Evolutionary conservation across 1,139 yeast species (phyloP).

Genomic region (Kodamaea fungicola): DNA sequence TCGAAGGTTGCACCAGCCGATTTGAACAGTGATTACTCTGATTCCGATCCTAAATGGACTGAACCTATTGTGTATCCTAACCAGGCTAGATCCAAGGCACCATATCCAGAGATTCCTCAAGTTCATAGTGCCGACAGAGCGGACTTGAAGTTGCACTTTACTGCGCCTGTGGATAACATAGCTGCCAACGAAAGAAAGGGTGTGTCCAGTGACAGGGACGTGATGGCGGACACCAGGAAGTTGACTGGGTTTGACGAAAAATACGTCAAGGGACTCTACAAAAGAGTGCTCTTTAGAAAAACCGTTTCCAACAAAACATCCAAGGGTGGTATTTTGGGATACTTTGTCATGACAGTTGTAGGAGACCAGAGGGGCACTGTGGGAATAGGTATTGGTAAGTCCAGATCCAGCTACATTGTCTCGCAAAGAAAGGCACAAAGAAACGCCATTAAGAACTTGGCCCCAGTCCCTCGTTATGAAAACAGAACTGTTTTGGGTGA

Average conservation of each 20-base stretch:
- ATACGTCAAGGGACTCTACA: slow-evolving; percentile 62
- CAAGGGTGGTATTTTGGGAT: slow-evolving; percentile 86
- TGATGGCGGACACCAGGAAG: slow-evolving; percentile 51
- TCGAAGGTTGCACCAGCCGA: slow-evolving; percentile 34
- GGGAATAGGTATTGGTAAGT: slow-evolving; percentile 95
- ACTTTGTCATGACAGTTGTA: slow-evolving; percentile 82
- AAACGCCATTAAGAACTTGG: slow-evolving; percentile 88
- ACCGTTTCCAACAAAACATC: slow-evolving; percentile 90
- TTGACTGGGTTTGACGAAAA: slow-evolving; percentile 72
- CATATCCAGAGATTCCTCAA: slow-evolving; percentile 44
- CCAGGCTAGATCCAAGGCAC: slow-evolving; percentile 37
- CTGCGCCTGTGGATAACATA: slow-evolving; percentile 14
- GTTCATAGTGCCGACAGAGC: slow-evolving; percentile 39
- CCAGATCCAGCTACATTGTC: slow-evolving; percentile 69
- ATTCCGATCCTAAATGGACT: slow-evolving; percentile 42
- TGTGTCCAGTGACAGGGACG: slow-evolving; percentile 8
- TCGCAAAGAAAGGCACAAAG: slow-evolving; percentile 88
- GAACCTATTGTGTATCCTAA: slow-evolving; percentile 48
- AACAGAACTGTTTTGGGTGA: slow-evolving; percentile 88
- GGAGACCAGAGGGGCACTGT: slow-evolving; percentile 94
- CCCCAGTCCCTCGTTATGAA: slow-evolving; percentile 81
- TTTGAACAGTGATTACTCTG: slow-evolving; percentile 26
- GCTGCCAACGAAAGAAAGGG: slow-evolving; percentile 12
- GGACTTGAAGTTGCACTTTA: slow-evolving; percentile 38
- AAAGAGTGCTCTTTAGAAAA: slow-evolving; percentile 69